Conservation (phyloP, 805 yeast species). For the Babjeviella inositovora region DNA sequence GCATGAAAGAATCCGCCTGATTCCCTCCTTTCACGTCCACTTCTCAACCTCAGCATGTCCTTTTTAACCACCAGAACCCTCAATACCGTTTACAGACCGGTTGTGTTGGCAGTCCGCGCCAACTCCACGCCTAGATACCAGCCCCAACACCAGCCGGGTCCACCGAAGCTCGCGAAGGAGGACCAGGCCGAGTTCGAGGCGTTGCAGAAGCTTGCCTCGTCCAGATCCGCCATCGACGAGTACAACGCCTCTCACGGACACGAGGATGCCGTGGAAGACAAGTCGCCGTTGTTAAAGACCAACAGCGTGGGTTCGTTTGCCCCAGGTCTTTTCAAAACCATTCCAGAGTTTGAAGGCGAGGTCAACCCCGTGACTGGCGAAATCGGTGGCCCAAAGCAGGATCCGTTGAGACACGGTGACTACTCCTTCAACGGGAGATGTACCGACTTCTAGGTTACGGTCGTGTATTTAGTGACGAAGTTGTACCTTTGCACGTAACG, state of each 20-base stretch:
- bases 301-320: slow-evolving; percentile 49
- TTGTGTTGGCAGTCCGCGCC: too few species aligned
- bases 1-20: too few species aligned
- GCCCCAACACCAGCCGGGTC: slow-evolving; percentile 25
- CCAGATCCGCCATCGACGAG: slow-evolving; percentile 66
- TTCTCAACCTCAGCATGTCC: slow-evolving; percentile 1
- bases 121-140: too few species aligned
- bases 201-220: slow-evolving; percentile 64
- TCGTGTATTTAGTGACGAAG: too few species aligned
- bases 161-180: slow-evolving; percentile 64
- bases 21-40: background rate
- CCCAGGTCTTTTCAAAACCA: slow-evolving; percentile 57
- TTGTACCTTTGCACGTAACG: too few species aligned
- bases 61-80: too few species aligned
- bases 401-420: slow-evolving; percentile 82
- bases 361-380: slow-evolving; percentile 91
- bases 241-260: slow-evolving; percentile 33
- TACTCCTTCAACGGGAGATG: slow-evolving; percentile 95
- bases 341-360: slow-evolving; percentile 94
- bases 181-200: slow-evolving; percentile 87
- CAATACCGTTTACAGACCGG: too few species aligned
- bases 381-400: slow-evolving; percentile 94
- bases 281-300: slow-evolving; percentile 18
- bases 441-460: slow-evolving; percentile 89
- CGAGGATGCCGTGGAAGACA: slow-evolving; percentile 11